These are phyloP conservation scores for Aspergillus mulundensis DNA, from an alignment of 495 filamentous ascomycete genomes.

Conservation along the genomic window DNA sequence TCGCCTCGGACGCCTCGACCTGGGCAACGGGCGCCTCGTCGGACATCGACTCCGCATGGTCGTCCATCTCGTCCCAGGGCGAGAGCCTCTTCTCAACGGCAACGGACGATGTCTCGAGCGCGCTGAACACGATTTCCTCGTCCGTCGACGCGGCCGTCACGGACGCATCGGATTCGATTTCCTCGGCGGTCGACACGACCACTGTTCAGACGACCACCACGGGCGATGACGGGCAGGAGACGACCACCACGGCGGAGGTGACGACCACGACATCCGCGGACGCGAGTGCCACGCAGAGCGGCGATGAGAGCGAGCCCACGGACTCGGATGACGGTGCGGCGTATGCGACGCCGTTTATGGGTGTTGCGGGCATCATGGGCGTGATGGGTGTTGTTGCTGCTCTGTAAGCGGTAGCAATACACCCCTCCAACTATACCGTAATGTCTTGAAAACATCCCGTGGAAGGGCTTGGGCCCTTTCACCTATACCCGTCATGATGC, in stretches of 20 bases:
- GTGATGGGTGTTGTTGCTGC: constrained; percentile 37
- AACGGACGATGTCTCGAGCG: constrained; percentile 12
- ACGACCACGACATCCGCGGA: neutral
- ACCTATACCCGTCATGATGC: no score
- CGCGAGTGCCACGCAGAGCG: neutral
- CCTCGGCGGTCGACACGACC: constrained; percentile 14
- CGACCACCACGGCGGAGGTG: constrained; percentile 8
- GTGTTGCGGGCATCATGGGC: constrained; percentile 28
- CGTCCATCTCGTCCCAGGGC: constrained; percentile 11
- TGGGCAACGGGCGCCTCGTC: constrained; percentile 6
- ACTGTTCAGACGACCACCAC: constrained; percentile 10
- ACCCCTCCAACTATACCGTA: no score
- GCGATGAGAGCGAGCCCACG: neutral
- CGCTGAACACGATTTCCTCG: constrained; percentile 14
- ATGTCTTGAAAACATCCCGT: no score
- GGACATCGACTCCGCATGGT: constrained; percentile 15
- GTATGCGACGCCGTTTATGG: constrained; percentile 19
- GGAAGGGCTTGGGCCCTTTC: no score
- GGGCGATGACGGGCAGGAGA: neutral
- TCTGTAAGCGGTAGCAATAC: constrained; percentile 33
- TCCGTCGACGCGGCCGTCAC: neutral
- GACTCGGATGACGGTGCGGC: constrained; percentile 17
- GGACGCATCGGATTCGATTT: no score
- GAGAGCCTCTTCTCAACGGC: constrained; percentile 18
- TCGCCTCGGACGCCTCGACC: constrained; percentile 16